These are phyloP conservation scores for Myxozyma monticola DNA, from an alignment of 805 yeast species.

Conservation along the genomic window DNA sequence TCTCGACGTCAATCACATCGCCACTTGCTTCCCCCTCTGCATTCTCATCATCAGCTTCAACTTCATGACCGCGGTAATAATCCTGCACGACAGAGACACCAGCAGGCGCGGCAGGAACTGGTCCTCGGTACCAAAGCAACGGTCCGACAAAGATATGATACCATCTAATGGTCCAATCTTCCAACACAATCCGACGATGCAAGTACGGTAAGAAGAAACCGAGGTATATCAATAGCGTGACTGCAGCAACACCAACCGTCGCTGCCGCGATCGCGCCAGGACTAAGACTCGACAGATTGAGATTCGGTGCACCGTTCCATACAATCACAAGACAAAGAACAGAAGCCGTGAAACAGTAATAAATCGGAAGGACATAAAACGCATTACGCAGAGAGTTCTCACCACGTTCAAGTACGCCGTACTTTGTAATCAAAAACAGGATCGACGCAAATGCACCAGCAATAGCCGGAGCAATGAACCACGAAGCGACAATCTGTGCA, in stretches of 20 bases:
- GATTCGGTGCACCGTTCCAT: constrained; percentile 77
- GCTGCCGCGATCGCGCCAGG: constrained; percentile 56
- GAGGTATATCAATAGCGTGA: constrained; percentile 53
- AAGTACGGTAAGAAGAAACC: constrained; percentile 61
- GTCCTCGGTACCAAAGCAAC: constrained; percentile 55
- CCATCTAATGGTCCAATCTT: constrained; percentile 67
- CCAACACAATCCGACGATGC: constrained; percentile 56
- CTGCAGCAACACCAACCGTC: constrained; percentile 64
- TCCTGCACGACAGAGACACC: constrained; percentile 58
- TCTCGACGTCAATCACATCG: constrained; percentile 9
- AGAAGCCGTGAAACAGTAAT: constrained; percentile 60
- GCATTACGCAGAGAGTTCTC: constrained; percentile 54
- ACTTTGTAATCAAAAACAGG: constrained; percentile 61
- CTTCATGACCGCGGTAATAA: constrained; percentile 59
- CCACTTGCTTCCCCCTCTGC: constrained; percentile 15
- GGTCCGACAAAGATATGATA: constrained; percentile 62
- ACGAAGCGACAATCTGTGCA: constrained; percentile 70
- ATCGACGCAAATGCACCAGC: constrained; percentile 65
- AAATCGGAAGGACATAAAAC: constrained; percentile 56
- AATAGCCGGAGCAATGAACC: constrained; percentile 74
- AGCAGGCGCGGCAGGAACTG: constrained; percentile 66
- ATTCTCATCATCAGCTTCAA: constrained; percentile 17
- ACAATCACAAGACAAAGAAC: constrained; percentile 74
- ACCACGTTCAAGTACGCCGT: constrained; percentile 59
- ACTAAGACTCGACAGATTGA: constrained; percentile 55